Conservation (phyloP, 1,139 yeast species). For the Candida smagusa region DNA sequence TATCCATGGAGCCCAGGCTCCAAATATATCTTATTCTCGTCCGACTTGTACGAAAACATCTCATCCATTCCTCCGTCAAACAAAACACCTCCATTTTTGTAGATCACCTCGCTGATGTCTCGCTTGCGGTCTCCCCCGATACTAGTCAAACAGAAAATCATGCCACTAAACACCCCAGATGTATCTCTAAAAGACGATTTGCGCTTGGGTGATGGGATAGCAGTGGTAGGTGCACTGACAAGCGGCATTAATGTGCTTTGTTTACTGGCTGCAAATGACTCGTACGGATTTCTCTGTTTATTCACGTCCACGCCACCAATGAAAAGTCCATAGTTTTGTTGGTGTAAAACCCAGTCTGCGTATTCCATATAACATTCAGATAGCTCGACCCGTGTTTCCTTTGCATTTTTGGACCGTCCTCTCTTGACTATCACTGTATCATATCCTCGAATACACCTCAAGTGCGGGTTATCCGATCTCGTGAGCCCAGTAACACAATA, state of each 20-base stretch:
- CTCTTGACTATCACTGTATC: conserved; percentile 42
- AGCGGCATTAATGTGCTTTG: conserved; percentile 8
- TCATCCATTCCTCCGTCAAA: conserved; percentile 47
- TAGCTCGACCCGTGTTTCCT: conserved; percentile 15
- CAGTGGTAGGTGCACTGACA: conserved; percentile 1
- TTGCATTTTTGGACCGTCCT: conserved; percentile 12
- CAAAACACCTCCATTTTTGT: conserved; percentile 52
- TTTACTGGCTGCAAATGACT: conserved; percentile 7
- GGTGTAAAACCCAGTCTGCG: conserved; percentile 41
- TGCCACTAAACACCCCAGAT: conserved; percentile 17
- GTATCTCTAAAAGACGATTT: background rate
- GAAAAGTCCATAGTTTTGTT: conserved; percentile 20
- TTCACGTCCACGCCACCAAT: conserved; percentile 7
- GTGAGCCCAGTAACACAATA: conserved; percentile 47
- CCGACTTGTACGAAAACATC: conserved; percentile 19
- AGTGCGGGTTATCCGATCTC: conserved; percentile 13
- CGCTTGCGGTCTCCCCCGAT: conserved; percentile 34
- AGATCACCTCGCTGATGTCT: conserved; percentile 33
- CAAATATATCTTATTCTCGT: conserved; percentile 2
- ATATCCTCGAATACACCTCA: conserved; percentile 59
- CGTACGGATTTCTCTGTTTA: conserved; percentile 5
- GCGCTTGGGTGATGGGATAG: background rate
- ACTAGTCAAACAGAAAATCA: conserved; percentile 37
- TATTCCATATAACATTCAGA: conserved; percentile 33
- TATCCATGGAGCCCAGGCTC: conserved; percentile 17